Evolutionary conservation across 768 basidiomycete species (phyloP).

Genomic region (Gautieria morchelliformis): DNA sequence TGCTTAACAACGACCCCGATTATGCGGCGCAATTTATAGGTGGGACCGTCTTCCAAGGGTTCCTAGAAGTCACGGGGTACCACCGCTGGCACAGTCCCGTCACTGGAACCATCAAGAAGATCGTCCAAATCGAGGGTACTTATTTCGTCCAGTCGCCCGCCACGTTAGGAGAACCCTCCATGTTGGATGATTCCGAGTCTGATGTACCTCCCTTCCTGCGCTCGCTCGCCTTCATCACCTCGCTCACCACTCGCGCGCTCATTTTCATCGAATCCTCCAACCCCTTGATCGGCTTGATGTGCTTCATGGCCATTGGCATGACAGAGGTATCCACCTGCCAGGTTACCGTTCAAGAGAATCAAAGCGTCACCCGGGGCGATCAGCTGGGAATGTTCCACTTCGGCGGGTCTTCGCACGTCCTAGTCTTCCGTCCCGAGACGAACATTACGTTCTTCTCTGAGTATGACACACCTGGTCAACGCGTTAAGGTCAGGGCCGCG

Average conservation of each 20-base stretch:
- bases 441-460: constrained; percentile 10
- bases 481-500: constrained; percentile 9
- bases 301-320: constrained; percentile 51
- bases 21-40: constrained; percentile 35
- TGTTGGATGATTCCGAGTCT: constrained; percentile 10
- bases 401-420: constrained; percentile 44
- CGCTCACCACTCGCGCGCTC: constrained; percentile 38
- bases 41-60: constrained; percentile 47
- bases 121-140: constrained; percentile 36
- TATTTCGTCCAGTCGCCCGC: constrained; percentile 35
- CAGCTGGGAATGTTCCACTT: constrained; percentile 57
- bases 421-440: constrained; percentile 32
- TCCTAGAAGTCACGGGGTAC: constrained; percentile 44
- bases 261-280: constrained; percentile 49
- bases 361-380: constrained; percentile 42
- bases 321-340: constrained; percentile 53
- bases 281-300: constrained; percentile 43
- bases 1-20: constrained; percentile 34
- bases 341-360: constrained; percentile 34
- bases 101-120: constrained; percentile 31
- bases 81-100: constrained; percentile 61
- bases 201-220: constrained; percentile 8
- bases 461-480: background rate
- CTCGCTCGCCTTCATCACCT: constrained; percentile 33
- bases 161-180: constrained; percentile 18